Base-by-base conservation (phyloP, 495 filamentous ascomycete species). In the Sordaria brevicollis region DNA sequence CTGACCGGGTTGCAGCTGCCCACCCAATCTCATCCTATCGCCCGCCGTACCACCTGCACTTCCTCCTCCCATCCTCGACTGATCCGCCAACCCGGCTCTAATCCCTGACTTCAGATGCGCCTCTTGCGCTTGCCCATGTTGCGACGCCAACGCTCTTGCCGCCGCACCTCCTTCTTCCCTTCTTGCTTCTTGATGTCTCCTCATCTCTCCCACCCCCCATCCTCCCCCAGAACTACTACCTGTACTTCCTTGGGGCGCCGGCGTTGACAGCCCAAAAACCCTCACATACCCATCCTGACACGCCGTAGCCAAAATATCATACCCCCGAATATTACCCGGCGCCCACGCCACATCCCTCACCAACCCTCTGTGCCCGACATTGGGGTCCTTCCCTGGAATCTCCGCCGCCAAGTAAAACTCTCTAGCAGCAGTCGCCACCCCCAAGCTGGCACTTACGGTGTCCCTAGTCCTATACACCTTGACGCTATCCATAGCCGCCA, bases 311-410 rank as follows among this genome's bases (percentile, higher is more conserved):
- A 98, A 86, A 67, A 97, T 83, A 76, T 99, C 94, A 75, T 90
- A 93, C 1, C 93, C 93, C 35, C 93, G 80, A 41, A 92, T 90
- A 73, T 92, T 93, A 17, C 93, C 93, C 67, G 91, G 91, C 8
- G 95, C 93, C 95, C 95, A 99, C 8, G 92, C 89, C 5, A 97
- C 89, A 75, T 97, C 94, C 67, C 94, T 85, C n/a, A 99, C 91
- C 43, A 98, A 81, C 0, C 89, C 88, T 3, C 85, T 80, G 73
- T 96, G 91, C n/a, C 65, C 49, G 13, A 3, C 49, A 57, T 29
- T 13, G 11, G 21, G 21, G 29, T 57, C 49, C 11, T 29, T 57
- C 0, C 87, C 87, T 35, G 75, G 76, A 33, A 98, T 81, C 74
- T 93, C 91, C 34, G 91, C 87, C 6, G 92, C 92, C 11, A 90